Base-by-base conservation (phyloP, 1,284 basidiomycete species). In the Austroboletus niveus region DNA sequence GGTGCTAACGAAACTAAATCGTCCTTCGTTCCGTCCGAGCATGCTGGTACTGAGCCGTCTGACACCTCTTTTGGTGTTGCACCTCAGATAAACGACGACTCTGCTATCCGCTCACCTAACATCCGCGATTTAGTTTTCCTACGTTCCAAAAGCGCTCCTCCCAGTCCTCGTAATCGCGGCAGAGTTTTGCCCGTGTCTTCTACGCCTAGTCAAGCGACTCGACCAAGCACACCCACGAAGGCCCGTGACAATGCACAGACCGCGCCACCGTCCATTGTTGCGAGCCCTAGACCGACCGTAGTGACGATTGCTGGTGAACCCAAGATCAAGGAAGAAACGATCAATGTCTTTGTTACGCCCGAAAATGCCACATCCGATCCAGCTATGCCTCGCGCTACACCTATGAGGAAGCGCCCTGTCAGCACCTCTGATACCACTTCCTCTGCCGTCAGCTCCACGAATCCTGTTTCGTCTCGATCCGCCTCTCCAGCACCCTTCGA, bases 1-100 rank as follows among this genome's bases (percentile, higher is more conserved):
- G 86, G 85, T 41, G 81, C 81, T n/a, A 80, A 80, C 57, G 81
- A 83, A 20, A 82, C 83, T 9, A 57, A 70, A 47, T 71, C 65
- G 42, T 80, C 79, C 41, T 81, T 84, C 56, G 73, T 82, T 42
- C 78, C 80, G n/a, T 73, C 74, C 27, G 66, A 57, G 51, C 49
- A 55, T 48, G 52, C 48, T 52, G 60, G 68, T 45, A 46, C 56
- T 47, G 57, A 58, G 48, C 57, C 34, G 57, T 53, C 50, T 49
- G 56, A 69, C 51, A 46, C 39, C 5, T 53, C 60, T 27, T 53
- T 59, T 20, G 59, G 63, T 29, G 51, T 57, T 63, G 31, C 60
- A 49, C 48, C 68, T 58, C 75, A 72, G 40, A 65, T 60, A 6
- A 59, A 60, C 8, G 49, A 60, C 14, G 49, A 36, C 34, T 34